Base-by-base conservation (phyloP, 257 asterid species). In the Scutellaria barbata region DNA sequence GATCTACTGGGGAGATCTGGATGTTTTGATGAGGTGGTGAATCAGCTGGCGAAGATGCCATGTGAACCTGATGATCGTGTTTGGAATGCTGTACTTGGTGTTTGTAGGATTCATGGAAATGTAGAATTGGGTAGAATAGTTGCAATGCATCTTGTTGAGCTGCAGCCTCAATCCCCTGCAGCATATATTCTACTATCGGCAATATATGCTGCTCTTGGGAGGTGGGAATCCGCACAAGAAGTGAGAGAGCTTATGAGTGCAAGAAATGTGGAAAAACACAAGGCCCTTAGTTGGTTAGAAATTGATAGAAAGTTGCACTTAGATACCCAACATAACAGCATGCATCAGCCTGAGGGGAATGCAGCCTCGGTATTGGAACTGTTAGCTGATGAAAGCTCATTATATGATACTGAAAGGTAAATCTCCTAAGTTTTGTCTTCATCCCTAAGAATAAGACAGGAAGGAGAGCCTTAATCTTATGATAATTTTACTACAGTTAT, bases 1-100 rank as follows among this genome's bases (percentile, higher is more conserved):
- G 88, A 85, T 78, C 79, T 89, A 37, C 82, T 87, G 14, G 89
- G 88, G 17, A 73, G 85, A 54, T 83, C 89, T 16, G 90, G 92
- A 39, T 63, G 58, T 57, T 87, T 85, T 46, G 75, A 80, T 70
- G 88, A 85, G 78, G 65, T 82, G 71, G 74, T 87, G 65, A 42
- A 75, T 80, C 84, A 57, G 66, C 73, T 87, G 16, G 76, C 79
- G 75, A 83, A 73, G 71, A 82, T 89, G 90, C 82, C 83, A 0
- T 83, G 50, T 66, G 57, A 72, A 45, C 85, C 85, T 8, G 85
- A 79, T 63, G 86, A 71, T 60, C 76, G 59, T 65, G 81, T 86
- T 81, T 90, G 92, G 96, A 81, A 82, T 68, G 84, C 92, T 11
- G 63, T 90, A 51, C 59, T 85, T 51, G 87, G 87, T 60, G 90